Evolutionary conservation across 1,139 yeast species (phyloP), one percentile per base, ranked within the genome.

Genomic region (Geotrichum candidum): DNA sequence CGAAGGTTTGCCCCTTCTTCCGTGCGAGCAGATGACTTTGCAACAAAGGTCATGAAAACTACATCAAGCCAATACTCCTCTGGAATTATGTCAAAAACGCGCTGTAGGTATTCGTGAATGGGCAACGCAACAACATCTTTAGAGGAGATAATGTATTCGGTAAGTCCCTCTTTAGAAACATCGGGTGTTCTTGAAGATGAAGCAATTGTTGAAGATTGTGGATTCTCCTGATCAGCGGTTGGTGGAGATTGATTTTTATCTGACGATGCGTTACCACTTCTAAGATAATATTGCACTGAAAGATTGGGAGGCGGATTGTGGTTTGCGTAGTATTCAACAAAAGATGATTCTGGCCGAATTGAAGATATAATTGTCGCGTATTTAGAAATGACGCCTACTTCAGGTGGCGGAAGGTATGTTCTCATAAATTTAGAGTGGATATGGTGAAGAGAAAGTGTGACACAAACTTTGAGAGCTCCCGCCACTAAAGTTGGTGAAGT

Each of bases 11-110:
- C 72, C 58, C 86, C 81, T 41, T 84, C 87, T 55, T 76, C 78
- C 0, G 87, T 78, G 60, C 80, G 80, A 9, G 82, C 77, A 76
- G 90, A 90, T 0, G 96, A 85, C 71, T 90, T 90, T 2, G 91
- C 89, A 45, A 83, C 78, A 18, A 85, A 78, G 0, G 88, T 87
- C 54, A 81, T 82, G 46, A 87, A 73, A 1, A 86, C 81, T 66
- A 87, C 90, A 41, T 83, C 84, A 64, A 81, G 80, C 86, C 90
- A 86, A 58, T 77, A 79, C 18, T 83, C 84, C 51, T 78, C 73
- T 1, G 97, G 96, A 22, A 90, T 74, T 2, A 76, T 76, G 23
- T 79, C 80, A 65, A 78, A 74, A 3, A 89, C 91, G 63, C 79
- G 82, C 59, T 86, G 87, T 67, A 81, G 84, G 15, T 90, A 80